Conservation (phyloP, 2,329 filamentous ascomycete genomes). For the Canariomyces notabilis region DNA sequence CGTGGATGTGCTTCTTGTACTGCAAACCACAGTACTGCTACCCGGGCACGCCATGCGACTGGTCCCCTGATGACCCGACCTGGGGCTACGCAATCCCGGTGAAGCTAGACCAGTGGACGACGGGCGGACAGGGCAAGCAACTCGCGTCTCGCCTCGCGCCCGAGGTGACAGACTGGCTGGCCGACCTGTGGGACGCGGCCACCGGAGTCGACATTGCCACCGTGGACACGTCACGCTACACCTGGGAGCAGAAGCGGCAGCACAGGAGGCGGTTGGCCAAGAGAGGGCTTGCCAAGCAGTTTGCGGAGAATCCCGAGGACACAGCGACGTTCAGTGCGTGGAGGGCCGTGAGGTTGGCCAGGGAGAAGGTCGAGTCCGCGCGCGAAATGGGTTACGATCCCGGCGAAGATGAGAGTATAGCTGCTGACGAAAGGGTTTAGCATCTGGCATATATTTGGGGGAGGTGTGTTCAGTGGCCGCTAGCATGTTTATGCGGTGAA, state of each 20-base stretch:
- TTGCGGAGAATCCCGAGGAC: constrained; percentile 37
- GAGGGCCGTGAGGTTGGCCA: constrained; percentile 37
- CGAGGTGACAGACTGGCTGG: constrained; percentile 42
- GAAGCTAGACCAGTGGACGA: constrained; percentile 58
- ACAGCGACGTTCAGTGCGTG: constrained; percentile 41
- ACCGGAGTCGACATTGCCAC: constrained; percentile 42
- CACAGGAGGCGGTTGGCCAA: constrained; percentile 48
- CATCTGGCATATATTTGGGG: constrained; percentile 4
- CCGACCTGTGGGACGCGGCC: constrained; percentile 44
- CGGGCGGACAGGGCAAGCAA: constrained; percentile 45
- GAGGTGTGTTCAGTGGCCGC: background rate
- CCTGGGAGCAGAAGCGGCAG: constrained; percentile 43
- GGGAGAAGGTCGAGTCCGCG: constrained; percentile 37
- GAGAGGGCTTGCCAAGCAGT: constrained; percentile 37
- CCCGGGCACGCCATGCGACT: constrained; percentile 43
- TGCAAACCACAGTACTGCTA: constrained; percentile 51
- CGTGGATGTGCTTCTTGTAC: constrained; percentile 47
- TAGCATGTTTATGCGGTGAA: background rate
- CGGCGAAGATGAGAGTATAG: constrained; percentile 32
- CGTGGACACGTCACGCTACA: constrained; percentile 40
- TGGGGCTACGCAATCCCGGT: constrained; percentile 58
- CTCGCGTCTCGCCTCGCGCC: constrained; percentile 36
- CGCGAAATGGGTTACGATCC: constrained; percentile 38
- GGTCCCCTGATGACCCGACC: constrained; percentile 53
- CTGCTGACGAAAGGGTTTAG: constrained; percentile 22